Percentiles rank a stretch among this genome's conserved stretches.
phyloP scores from a whole-genome alignment of 2,329 filamentous ascomycete species.

The Clarireedia hainanense region DNA sequence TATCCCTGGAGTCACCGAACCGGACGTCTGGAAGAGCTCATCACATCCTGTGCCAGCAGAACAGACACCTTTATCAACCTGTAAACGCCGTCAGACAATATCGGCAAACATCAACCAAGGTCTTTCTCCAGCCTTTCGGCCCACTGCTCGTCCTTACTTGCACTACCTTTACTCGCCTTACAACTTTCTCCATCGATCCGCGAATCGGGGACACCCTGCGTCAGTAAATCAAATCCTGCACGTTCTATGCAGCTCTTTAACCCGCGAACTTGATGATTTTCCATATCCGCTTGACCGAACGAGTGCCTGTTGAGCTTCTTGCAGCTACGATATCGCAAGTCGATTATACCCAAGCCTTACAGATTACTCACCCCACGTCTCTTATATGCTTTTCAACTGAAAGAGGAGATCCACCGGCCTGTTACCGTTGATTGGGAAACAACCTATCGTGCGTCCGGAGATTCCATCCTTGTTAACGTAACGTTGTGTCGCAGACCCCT shows the following conservation, averaged over 20 bases:
- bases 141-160: not conserved
- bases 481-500: not conserved
- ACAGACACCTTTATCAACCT: too few species aligned
- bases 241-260: not conserved
- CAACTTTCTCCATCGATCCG: not conserved
- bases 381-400: not conserved
- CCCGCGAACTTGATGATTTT: not conserved
- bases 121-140: not conserved
- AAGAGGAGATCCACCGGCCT: not conserved
- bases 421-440: not conserved
- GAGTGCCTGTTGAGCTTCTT: not conserved
- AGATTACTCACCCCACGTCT: not conserved
- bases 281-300: constrained; percentile 8
- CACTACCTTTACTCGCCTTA: too few species aligned
- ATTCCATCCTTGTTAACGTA: not conserved
- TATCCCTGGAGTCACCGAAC: too few species aligned
- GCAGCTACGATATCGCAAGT: not conserved
- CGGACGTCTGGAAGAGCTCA: too few species aligned
- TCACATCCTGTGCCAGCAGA: too few species aligned
- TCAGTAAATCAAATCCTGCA: not conserved
- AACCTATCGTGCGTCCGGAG: not conserved
- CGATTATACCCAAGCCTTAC: not conserved
- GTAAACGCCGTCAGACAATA: too few species aligned
- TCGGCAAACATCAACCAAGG: not conserved
- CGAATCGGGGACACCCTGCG: not conserved